These are phyloP conservation scores for Coffea eugenioides DNA, from an alignment of 257 asterid species.

Conservation along the genomic window DNA sequence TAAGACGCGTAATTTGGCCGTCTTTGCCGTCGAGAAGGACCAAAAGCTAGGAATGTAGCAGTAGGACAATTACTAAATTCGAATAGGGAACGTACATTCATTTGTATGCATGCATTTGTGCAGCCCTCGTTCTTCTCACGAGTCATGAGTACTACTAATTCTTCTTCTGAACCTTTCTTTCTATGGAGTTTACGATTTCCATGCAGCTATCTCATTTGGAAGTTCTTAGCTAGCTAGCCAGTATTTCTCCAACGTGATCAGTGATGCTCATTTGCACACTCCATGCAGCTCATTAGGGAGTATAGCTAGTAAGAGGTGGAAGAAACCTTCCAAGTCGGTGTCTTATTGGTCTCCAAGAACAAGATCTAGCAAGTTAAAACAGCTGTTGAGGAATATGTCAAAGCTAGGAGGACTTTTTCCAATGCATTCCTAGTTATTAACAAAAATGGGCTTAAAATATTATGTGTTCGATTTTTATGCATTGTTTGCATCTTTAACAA, in stretches of 20 bases:
- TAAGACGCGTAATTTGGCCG: constrained; percentile 14
- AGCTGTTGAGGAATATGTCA: background rate
- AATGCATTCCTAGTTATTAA: background rate
- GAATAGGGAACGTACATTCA: background rate
- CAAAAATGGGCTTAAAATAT: background rate
- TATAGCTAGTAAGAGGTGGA: background rate
- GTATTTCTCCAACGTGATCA: background rate
- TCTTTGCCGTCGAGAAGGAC: background rate
- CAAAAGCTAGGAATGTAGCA: too few species aligned
- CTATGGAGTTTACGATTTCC: background rate
- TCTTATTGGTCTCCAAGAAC: background rate
- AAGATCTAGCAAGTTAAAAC: background rate
- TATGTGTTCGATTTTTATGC: background rate
- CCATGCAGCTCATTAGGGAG: background rate
- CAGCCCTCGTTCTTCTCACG: background rate
- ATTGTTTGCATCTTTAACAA: background rate
- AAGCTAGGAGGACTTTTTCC: background rate
- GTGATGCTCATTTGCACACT: background rate
- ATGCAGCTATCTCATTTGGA: background rate
- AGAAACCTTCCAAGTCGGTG: background rate
- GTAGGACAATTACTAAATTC: background rate
- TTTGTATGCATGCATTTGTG: constrained; percentile 11
- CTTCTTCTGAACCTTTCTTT: background rate
- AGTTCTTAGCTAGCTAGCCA: background rate
- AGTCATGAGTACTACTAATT: background rate